Base-by-base conservation (phyloP, 2,329 filamentous ascomycete genomes). In the Diaporthe humulicola region DNA sequence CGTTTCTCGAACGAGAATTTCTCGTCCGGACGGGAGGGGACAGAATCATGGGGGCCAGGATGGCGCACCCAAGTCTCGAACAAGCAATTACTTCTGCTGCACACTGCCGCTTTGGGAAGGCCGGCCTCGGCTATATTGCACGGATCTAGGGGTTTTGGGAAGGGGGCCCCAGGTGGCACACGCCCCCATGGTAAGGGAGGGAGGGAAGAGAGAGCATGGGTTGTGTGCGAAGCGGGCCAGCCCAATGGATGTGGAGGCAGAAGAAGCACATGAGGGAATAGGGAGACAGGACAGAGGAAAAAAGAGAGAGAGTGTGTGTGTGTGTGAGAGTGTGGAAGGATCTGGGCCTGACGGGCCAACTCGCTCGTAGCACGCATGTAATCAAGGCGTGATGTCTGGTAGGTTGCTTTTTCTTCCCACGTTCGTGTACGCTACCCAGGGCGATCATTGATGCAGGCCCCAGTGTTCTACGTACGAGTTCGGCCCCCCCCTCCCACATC, bases 61-160 rank as follows among this genome's bases (percentile, higher is more conserved):
- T 33, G 15, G 38, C n/a, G 38, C 25, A 42, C 38, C 42, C 56
- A 8, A 28, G 25, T 64, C 70, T 72, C 48, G 45, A 72, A 56
- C 57, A 64, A 64, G 70, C 70, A 64, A 71, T 33, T 64, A 48
- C 19, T 50, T 54, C 6, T 72, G 70, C 74, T 75, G 74, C 74
- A 75, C 52, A 72, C 22, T 61, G 56, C 74, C 71, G 36, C n/a
- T 70, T 73, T 70, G 64, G 71, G 74, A 73, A 70, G 56, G 36
- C 54, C 64, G 45, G 36, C 42, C 30, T 14, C 42, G 38, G 48
- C 28, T 60, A 70, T 36, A 42, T 40, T 72, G 57, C 57, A 58
- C 52, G 33, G 45, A 67, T 67, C 15, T 14, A 45, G 45, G 36
- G 70, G 17, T n/a, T 9, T 28, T 50, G 58, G 38, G 17, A 45